These are phyloP conservation scores for Magnaporthiopsis poae DNA, from an alignment of 2,329 filamentous ascomycete species.

Conservation along the genomic window DNA sequence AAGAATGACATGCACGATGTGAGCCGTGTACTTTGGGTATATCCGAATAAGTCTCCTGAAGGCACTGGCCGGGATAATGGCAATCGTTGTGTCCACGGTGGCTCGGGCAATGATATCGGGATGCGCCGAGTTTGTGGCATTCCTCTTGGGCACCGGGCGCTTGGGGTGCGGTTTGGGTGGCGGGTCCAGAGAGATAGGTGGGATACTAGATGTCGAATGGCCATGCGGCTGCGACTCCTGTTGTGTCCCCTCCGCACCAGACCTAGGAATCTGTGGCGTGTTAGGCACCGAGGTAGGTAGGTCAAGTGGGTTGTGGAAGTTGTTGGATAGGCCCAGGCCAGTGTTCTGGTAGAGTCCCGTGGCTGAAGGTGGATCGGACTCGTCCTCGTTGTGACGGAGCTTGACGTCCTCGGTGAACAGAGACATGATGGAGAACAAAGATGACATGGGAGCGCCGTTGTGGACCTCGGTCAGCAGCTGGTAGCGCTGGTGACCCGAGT, in stretches of 20 bases:
- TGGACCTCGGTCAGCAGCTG: constrained; percentile 94
- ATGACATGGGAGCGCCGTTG: constrained; percentile 97
- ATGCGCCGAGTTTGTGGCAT: constrained; percentile 66
- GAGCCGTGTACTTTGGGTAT: constrained; percentile 90
- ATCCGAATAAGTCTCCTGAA: constrained; percentile 86
- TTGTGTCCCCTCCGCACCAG: constrained; percentile 8
- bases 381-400: constrained; percentile 61
- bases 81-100: constrained; percentile 92
- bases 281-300: constrained; percentile 28
- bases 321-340: constrained; percentile 20
- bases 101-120: constrained; percentile 95
- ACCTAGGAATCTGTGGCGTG: constrained; percentile 29
- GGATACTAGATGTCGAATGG: constrained; percentile 44
- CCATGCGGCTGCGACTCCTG: background rate
- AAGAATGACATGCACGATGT: constrained; percentile 95
- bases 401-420: constrained; percentile 93
- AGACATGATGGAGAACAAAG: constrained; percentile 90
- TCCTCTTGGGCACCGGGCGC: constrained; percentile 35
- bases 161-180: constrained; percentile 17
- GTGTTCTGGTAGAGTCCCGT: constrained; percentile 20
- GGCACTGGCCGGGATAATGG: constrained; percentile 92
- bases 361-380: constrained; percentile 25
- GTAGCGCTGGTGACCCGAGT: constrained; percentile 67
- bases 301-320: constrained; percentile 23
- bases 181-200: constrained; percentile 62